Conservation (phyloP, 192 early-diverging fungal genomes). For the Allomyces javanicus region DNA sequence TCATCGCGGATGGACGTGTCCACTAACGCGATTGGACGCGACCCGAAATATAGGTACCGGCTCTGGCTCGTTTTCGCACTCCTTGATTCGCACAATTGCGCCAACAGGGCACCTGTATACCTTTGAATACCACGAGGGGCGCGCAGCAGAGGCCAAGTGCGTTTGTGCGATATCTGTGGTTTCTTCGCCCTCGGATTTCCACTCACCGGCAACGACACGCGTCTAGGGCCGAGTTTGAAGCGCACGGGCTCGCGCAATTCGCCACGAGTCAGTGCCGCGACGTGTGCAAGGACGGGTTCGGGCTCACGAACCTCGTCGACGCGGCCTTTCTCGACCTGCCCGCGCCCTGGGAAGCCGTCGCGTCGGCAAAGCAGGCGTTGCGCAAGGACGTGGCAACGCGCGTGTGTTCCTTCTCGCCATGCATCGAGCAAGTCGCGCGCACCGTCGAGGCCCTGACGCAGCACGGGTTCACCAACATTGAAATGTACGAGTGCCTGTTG, state of each 20-base stretch:
- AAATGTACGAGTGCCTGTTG: slow-evolving; percentile 86
- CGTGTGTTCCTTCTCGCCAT: slow-evolving; percentile 88
- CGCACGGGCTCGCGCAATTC: slow-evolving; percentile 48
- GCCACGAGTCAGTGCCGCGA: slow-evolving; percentile 62
- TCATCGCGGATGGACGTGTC: too few relatives aligned
- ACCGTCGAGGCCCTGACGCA: slow-evolving; percentile 58
- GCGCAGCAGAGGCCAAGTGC: slow-evolving; percentile 16
- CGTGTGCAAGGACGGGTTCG: slow-evolving; percentile 79
- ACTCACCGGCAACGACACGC: too few relatives aligned
- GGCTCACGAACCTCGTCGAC: slow-evolving; percentile 41
- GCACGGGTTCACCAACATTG: slow-evolving; percentile 66
- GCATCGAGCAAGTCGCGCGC: slow-evolving; percentile 81
- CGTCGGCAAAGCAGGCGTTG: slow-evolving; percentile 64
- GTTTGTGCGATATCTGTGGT: too few relatives aligned
- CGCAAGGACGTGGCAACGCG: slow-evolving; percentile 57
- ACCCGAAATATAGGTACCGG: slow-evolving; percentile 42
- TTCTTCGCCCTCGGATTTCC: too few relatives aligned
- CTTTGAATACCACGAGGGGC: slow-evolving; percentile 79
- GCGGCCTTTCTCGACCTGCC: slow-evolving; percentile 93
- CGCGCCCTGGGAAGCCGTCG: slow-evolving; percentile 85
- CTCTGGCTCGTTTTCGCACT: slow-evolving; percentile 93
- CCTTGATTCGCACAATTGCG: slow-evolving; percentile 67
- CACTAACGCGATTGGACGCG: too few relatives aligned
- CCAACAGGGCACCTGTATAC: slow-evolving; percentile 77
- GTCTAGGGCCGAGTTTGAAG: slow-evolving; percentile 22